Base-by-base conservation (phyloP, 1,284 basidiomycete species). In the Phlebopus sp. region DNA sequence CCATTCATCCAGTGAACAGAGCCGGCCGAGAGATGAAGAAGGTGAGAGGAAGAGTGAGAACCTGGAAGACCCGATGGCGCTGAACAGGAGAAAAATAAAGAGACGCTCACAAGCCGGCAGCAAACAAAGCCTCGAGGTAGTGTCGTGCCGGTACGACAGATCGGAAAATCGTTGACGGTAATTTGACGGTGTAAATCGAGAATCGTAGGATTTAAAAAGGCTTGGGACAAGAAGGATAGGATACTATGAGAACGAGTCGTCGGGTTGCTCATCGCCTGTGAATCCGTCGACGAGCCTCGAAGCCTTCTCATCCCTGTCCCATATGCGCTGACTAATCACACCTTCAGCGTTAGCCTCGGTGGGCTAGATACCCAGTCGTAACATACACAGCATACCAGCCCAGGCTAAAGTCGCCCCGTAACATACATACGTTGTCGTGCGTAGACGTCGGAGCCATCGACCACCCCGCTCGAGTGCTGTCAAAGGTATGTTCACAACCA, bases 1-100 rank as follows among this genome's bases (percentile, higher is more conserved):
- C 66, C 68, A 78, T 71, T 68, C 74, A 76, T 76, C 63, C 59
- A 64, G 52, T 42, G 55, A 48, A 51, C 42, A 47, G 29, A 45
- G 40, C 44, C 39, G 34, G 57, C 32, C 29, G 41, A 25, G 40
- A 50, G 8, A 56, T 37, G 46, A 47, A 15, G 30, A 29, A 17
- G 43, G 31, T 37, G 40, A 30, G 30, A 48, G 50, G 41, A 43
- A 30, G 44, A 46, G 44, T 34, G 49, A 49, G 57, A 44, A 47
- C 5, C 19, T 1, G 6, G 14, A 9, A 27, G 15, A 43, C 29
- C 21, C 46, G 37, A 46, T 49, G 49, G 40, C 47, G 42, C 37
- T 37, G 49, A 34, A 17, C 31, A 29, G 29, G 40, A 46, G 52
- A 37, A 44, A 43, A 42, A 51, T 46, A 21, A 40, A 50, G 42